These are phyloP conservation scores for Sporothrix curviconia DNA, from an alignment of 2,329 filamentous ascomycete genomes.

Conservation along the genomic window DNA sequence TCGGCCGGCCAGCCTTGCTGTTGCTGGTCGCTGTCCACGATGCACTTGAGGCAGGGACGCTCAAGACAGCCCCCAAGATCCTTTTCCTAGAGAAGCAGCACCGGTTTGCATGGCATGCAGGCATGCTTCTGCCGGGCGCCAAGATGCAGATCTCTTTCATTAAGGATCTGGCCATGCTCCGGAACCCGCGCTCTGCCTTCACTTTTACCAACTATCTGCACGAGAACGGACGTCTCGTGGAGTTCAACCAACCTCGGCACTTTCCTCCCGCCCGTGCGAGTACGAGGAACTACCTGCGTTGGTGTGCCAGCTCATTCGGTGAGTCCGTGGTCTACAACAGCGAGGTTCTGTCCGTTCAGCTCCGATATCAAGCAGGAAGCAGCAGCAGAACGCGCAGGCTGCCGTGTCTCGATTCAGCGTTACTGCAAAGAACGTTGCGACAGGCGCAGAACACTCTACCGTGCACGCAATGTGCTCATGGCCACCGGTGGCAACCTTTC, in stretches of 20 bases:
- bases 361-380: constrained; percentile 35
- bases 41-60: constrained; percentile 48
- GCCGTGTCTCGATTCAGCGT: constrained; percentile 62
- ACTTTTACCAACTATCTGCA: constrained; percentile 95
- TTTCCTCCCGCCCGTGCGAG: constrained; percentile 75
- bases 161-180: constrained; percentile 86
- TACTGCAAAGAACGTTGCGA: constrained; percentile 54
- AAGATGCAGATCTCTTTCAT: constrained; percentile 98
- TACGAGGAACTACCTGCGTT: constrained; percentile 94
- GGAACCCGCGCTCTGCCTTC: constrained; percentile 83
- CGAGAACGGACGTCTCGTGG: constrained; percentile 69
- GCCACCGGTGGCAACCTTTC: constrained; percentile 57
- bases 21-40: constrained; percentile 88
- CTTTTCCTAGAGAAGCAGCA: constrained; percentile 82
- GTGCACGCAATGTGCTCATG: constrained; percentile 59
- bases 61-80: constrained; percentile 56
- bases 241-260: constrained; percentile 88
- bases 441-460: constrained; percentile 48
- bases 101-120: constrained; percentile 84
- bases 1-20: constrained; percentile 82
- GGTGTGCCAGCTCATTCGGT: constrained; percentile 79
- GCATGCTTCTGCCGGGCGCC: constrained; percentile 87
- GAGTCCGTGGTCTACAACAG: constrained; percentile 66
- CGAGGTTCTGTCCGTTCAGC: constrained; percentile 69
- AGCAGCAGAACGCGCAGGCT: not conserved